phyloP scores from a whole-genome alignment of 768 basidiomycete species.

The Lentinula raphanica region DNA sequence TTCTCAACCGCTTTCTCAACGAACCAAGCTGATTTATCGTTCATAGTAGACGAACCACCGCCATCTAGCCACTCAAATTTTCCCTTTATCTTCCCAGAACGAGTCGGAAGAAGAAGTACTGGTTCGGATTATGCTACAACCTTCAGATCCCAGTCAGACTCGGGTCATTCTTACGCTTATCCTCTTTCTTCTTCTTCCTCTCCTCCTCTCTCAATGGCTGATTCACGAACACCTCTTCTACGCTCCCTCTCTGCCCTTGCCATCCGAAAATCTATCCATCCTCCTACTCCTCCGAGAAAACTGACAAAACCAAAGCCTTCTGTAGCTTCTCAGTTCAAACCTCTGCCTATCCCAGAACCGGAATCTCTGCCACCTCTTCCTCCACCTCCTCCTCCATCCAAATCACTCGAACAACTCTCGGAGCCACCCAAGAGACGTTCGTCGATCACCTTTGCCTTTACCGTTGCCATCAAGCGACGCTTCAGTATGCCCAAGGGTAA shows the following conservation, averaged over 20 bases:
- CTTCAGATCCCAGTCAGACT: constrained; percentile 4
- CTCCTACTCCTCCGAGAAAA: background rate
- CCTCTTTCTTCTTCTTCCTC: background rate
- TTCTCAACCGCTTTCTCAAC: background rate
- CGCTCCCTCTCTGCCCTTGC: constrained; percentile 2
- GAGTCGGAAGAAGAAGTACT: background rate
- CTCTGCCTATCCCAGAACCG: constrained; percentile 1
- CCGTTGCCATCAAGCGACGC: background rate
- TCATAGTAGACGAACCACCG: background rate
- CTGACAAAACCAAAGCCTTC: background rate
- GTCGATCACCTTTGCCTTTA: background rate
- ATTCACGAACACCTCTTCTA: constrained; percentile 1
- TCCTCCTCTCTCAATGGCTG: constrained; percentile 1
- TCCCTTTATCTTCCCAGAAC: background rate
- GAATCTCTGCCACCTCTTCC: background rate
- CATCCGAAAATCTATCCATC: background rate
- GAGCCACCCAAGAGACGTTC: background rate
- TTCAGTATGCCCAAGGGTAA: constrained; percentile 1
- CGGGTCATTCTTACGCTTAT: constrained; percentile 5
- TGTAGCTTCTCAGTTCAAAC: background rate
- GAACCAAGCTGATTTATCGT: background rate
- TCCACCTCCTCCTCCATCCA: background rate
- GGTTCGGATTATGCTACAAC: constrained; percentile 1
- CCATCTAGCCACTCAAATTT: background rate
- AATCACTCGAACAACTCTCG: background rate